Evolutionary conservation across 768 basidiomycete genomes (phyloP), one percentile per base, ranked within the genome.

Genomic region (Leccinum disarticulatum): DNA sequence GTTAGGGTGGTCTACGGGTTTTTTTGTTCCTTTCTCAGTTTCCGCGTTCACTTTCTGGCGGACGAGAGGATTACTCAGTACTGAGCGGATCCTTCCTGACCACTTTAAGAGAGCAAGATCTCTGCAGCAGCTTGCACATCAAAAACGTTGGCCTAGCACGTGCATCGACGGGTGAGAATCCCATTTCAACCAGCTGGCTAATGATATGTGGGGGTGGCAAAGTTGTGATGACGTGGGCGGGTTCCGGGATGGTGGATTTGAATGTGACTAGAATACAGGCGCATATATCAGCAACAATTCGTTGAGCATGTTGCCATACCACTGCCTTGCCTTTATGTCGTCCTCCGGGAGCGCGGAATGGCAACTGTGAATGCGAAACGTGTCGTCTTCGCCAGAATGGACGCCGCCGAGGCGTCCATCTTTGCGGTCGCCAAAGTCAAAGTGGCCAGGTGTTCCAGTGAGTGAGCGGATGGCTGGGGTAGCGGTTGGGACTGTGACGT

Each of bases 141-240:
- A n/a, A n/a, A n/a, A n/a, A n/a, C n/a, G n/a, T 52, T 55, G 38
- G n/a, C 63, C n/a, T n/a, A 60, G 80, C 71, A 6, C 85, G 83
- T 2, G 95, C 90, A 68, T 92, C 86, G 17, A 82, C 73, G 22
- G 89, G 79, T 0, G 91, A 84, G 76, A 97, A 98, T 4, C 95
- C 96, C 94, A 98, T 97, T 74, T 95, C 93, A 30, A 97, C 90
- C 31, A 98, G 83, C 70, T 93, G 90, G 0, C 95, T 95, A 1
- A 94, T 75, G 55, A 98, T 79, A 68, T 98, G 96, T 0, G 95
- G 95, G 1, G 95, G 95, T 3, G 88, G 88, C 1, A 87, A 87
- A 0, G 70, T 0, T 38, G 36, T 36, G 55, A 51, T 19, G 62
- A 61, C 6, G 59, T 38, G 52, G 25, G 22, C 52, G 30, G 25